phyloP scores from a whole-genome alignment of 371 early-diverging fungal genomes.

The Basidiobolus meristosporus region DNA sequence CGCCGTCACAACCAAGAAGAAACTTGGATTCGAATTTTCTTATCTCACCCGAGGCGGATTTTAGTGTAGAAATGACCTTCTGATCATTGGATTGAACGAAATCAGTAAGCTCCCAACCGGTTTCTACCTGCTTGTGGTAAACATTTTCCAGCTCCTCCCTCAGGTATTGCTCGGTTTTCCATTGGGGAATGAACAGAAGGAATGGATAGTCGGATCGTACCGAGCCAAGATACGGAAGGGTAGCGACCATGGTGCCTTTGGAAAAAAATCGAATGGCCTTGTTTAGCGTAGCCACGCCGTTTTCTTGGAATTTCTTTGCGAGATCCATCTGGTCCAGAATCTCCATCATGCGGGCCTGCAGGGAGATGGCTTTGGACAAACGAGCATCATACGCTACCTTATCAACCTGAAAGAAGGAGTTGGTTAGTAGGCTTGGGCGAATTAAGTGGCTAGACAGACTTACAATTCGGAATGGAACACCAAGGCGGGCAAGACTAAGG shows the following conservation, averaged over 20 bases:
- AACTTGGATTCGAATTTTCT: not conserved
- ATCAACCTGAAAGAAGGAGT: conserved; percentile 3
- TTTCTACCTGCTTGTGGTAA: conserved; percentile 6
- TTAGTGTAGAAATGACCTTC: not conserved
- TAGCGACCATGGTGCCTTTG: conserved; percentile 2
- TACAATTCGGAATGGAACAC: conserved; percentile 4
- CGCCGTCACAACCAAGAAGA: conserved; percentile 1
- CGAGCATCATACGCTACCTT: conserved; percentile 3
- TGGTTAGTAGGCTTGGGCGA: not conserved
- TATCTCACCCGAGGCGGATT: not conserved
- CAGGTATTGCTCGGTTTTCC: conserved; percentile 4
- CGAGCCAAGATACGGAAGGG: conserved; percentile 5
- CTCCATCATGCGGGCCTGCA: conserved; percentile 12
- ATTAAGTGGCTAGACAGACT: not conserved
- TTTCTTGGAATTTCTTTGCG: conserved; percentile 6
- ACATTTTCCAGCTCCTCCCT: conserved; percentile 4
- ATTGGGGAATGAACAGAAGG: conserved; percentile 7
- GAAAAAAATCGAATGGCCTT: conserved; percentile 6
- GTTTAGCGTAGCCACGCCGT: conserved; percentile 8
- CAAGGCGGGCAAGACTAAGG: conserved; percentile 7
- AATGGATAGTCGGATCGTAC: conserved; percentile 10
- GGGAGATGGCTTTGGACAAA: conserved; percentile 8
- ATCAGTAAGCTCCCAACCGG: conserved; percentile 8
- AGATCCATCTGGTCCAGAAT: conserved; percentile 7
- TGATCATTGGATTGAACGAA: conserved; percentile 4